Conservation (phyloP, 345 rosid genomes). For the Ceriops zippeliana region DNA sequence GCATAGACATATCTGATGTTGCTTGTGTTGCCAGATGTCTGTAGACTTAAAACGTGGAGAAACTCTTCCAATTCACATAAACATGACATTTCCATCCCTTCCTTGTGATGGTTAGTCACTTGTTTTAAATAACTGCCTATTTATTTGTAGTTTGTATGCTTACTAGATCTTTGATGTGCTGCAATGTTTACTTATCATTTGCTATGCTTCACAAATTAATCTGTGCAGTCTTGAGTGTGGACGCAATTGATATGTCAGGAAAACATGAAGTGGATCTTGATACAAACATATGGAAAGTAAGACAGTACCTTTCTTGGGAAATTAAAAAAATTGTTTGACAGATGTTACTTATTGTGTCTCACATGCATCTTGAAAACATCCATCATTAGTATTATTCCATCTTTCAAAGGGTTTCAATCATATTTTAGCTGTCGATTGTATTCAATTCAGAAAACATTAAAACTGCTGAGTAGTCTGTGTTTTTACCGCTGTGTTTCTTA, state of each 20-base stretch:
- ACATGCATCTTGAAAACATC: too few species aligned
- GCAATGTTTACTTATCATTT: neutral
- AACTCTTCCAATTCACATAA: slow-evolving; percentile 86
- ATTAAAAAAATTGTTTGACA: neutral
- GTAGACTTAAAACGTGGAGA: slow-evolving; percentile 97
- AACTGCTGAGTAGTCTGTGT: too few species aligned
- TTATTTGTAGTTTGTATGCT: neutral
- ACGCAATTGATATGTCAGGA: slow-evolving; percentile 99
- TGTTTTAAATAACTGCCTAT: neutral
- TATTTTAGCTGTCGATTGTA: too few species aligned
- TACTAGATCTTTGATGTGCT: neutral
- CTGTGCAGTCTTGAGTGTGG: slow-evolving; percentile 77
- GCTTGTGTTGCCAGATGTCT: slow-evolving; percentile 61
- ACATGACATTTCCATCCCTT: slow-evolving; percentile 82
- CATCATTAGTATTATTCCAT: too few species aligned
- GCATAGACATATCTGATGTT: slow-evolving; percentile 2
- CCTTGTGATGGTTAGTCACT: slow-evolving; percentile 77
- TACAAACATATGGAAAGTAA: slow-evolving; percentile 97
- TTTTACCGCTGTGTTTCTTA: too few species aligned
- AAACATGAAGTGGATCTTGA: slow-evolving; percentile 99
- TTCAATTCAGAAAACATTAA: too few species aligned
- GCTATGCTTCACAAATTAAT: neutral
- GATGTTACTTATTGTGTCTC: neutral
- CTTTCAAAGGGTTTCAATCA: too few species aligned
- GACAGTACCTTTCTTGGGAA: neutral